A percentile compares a stretch with the other conserved stretches of the same genome.
Conservation (phyloP, 371 early-diverging fungal species). For the Mortierella sp. region DNA sequence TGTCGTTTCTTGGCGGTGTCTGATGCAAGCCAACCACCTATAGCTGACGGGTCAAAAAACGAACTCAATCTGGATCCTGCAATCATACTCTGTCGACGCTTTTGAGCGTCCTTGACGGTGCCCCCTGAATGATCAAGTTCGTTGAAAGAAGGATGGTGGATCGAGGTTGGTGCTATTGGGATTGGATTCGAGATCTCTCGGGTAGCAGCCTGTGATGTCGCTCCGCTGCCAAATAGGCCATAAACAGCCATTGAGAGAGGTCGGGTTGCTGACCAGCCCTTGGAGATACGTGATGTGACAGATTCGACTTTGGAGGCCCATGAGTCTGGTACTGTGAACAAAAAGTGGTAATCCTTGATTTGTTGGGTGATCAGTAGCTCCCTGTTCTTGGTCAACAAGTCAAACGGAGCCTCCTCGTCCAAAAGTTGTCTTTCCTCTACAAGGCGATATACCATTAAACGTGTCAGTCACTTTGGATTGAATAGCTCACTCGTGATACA, state of each 20-base stretch:
- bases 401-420: conserved; percentile 42
- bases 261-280: conserved; percentile 47
- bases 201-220: conserved; percentile 22
- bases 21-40: conserved; percentile 47
- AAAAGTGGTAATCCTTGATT: conserved; percentile 52
- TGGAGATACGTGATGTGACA: conserved; percentile 46
- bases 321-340: conserved; percentile 50
- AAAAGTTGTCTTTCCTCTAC: conserved; percentile 40
- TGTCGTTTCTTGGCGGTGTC: conserved; percentile 30
- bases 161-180: conserved; percentile 42
- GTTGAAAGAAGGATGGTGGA: conserved; percentile 42
- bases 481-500: too few relatives aligned
- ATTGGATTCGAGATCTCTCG: conserved; percentile 52
- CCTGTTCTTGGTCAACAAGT: conserved; percentile 31
- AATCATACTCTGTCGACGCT: conserved; percentile 50
- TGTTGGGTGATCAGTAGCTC: conserved; percentile 33
- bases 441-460: too few relatives aligned
- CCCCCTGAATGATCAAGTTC: conserved; percentile 20
- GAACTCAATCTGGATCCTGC: conserved; percentile 53
- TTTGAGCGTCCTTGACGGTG: conserved; percentile 20
- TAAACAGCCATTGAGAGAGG: conserved; percentile 53
- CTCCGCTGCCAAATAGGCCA: conserved; percentile 33
- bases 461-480: too few relatives aligned
- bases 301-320: conserved; percentile 53
- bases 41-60: conserved; percentile 47